Percentiles rank a stretch among this genome's conserved stretches.
Evolutionary conservation across 805 yeast species (phyloP).

Genomic region (Starmerella floricola): DNA sequence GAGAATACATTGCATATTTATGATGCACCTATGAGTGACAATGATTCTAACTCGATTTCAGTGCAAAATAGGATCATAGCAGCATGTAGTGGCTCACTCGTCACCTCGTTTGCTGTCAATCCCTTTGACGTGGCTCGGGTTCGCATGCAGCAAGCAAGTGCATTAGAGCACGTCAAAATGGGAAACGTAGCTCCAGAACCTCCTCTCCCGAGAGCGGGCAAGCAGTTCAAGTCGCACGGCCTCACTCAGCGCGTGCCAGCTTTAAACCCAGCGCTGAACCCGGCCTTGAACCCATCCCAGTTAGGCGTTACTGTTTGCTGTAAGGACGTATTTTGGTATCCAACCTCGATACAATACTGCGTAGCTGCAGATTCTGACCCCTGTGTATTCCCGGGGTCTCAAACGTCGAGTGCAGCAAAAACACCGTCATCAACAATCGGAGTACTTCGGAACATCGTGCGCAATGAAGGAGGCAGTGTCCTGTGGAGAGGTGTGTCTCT

Average conservation of each 20-base stretch:
- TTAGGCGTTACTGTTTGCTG: constrained; percentile 31
- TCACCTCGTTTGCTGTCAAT: constrained; percentile 33
- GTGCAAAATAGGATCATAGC: constrained; percentile 26
- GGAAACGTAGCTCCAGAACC: neutral
- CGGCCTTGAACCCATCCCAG: constrained; percentile 16
- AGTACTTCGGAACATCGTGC: constrained; percentile 54
- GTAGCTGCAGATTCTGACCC: constrained; percentile 26
- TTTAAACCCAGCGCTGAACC: constrained; percentile 9
- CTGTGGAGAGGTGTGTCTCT: constrained; percentile 83
- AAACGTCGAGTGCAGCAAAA: neutral
- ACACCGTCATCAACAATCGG: constrained; percentile 40
- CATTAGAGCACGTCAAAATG: constrained; percentile 12
- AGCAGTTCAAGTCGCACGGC: neutral
- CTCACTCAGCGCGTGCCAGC: neutral
- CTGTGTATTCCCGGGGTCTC: constrained; percentile 3
- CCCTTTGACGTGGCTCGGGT: constrained; percentile 37
- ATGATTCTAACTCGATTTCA: neutral
- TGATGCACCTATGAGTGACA: neutral
- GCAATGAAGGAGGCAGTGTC: constrained; percentile 61
- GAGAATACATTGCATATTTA: neutral
- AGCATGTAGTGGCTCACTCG: constrained; percentile 34
- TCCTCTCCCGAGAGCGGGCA: neutral
- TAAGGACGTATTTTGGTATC: constrained; percentile 31
- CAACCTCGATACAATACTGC: constrained; percentile 30
- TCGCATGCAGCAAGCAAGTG: constrained; percentile 32